Conservation (phyloP, 805 yeast species). For the Schwanniomyces occidentalis region DNA sequence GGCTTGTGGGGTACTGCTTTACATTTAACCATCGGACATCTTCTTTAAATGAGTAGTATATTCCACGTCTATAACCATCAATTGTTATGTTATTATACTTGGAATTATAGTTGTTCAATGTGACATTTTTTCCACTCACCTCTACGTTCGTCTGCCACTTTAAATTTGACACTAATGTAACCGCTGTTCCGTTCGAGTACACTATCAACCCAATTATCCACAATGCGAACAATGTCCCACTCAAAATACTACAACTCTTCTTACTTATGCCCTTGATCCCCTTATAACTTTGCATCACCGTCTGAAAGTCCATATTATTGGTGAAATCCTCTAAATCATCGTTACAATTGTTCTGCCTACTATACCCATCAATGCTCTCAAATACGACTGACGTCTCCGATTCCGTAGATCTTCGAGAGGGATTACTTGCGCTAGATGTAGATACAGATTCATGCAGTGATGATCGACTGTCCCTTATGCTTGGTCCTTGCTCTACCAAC, state of each 20-base stretch:
- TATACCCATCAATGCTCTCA: conserved; percentile 25
- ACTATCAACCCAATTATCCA: conserved; percentile 29
- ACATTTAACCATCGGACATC: conserved; percentile 28
- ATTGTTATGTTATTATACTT: conserved; percentile 28
- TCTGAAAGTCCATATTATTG: conserved; percentile 22
- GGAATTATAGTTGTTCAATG: conserved; percentile 30
- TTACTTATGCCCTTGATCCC: conserved; percentile 9
- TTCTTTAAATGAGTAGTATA: conserved; percentile 14
- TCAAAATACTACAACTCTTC: conserved; percentile 3
- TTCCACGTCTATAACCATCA: conserved; percentile 23
- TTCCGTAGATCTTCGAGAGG: conserved; percentile 11
- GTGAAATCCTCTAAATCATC: conserved; percentile 21
- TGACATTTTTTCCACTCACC: conserved; percentile 28
- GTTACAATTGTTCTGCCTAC: conserved; percentile 5
- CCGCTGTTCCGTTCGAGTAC: conserved; percentile 25
- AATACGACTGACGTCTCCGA: conserved; percentile 28
- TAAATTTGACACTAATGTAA: conserved; percentile 19
- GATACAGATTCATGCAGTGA: neutral
- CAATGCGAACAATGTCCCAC: conserved; percentile 9
- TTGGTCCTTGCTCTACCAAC: conserved; percentile 15
- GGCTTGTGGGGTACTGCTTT: conserved; percentile 29
- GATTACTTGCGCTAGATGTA: neutral
- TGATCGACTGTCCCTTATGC: neutral
- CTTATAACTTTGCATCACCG: conserved; percentile 16
- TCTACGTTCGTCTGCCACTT: conserved; percentile 21